phyloP scores from a whole-genome alignment of 2,329 filamentous ascomycete genomes.

The Pseudogymnoascus sp. region DNA sequence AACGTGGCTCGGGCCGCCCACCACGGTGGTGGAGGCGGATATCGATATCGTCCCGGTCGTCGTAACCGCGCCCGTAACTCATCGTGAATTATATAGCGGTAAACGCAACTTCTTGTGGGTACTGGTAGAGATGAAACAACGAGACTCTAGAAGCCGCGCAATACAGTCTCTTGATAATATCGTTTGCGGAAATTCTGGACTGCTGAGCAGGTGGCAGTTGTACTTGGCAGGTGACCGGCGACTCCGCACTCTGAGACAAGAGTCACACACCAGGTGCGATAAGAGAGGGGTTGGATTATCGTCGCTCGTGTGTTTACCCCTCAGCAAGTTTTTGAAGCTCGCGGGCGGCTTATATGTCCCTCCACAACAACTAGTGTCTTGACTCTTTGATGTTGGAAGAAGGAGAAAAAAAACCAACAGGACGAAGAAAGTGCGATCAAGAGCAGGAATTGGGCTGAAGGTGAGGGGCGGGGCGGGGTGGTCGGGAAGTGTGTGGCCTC shows the following conservation, averaged over 20 bases:
- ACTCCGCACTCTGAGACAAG: not conserved
- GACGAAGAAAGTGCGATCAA: not conserved
- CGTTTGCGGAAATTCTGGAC: not conserved
- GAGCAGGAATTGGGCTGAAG: slow-evolving; percentile 1
- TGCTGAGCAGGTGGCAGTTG: not conserved
- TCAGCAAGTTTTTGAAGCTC: slow-evolving; percentile 5
- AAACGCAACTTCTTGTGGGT: slow-evolving; percentile 1
- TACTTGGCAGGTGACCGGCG: slow-evolving; percentile 1
- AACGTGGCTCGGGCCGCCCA: slow-evolving; percentile 12
- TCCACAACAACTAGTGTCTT: not conserved
- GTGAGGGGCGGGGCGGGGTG: slow-evolving; percentile 6
- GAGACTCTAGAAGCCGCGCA: not conserved
- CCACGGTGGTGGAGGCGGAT: slow-evolving; percentile 37
- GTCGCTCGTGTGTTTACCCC: not conserved
- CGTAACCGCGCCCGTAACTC: slow-evolving; percentile 32
- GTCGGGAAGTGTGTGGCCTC: not conserved
- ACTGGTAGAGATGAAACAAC: not conserved
- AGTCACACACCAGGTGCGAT: not conserved
- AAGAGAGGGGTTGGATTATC: not conserved
- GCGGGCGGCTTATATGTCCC: slow-evolving; percentile 3
- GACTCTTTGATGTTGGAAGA: slow-evolving; percentile 1
- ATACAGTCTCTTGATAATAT: not conserved
- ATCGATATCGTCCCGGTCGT: slow-evolving; percentile 49
- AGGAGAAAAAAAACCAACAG: not conserved
- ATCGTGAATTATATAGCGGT: slow-evolving; percentile 1